Evolutionary conservation across 2,329 filamentous ascomycete species (phyloP), one percentile per base, ranked within the genome.

Genomic region (Gnomoniopsis smithogilvyi): DNA sequence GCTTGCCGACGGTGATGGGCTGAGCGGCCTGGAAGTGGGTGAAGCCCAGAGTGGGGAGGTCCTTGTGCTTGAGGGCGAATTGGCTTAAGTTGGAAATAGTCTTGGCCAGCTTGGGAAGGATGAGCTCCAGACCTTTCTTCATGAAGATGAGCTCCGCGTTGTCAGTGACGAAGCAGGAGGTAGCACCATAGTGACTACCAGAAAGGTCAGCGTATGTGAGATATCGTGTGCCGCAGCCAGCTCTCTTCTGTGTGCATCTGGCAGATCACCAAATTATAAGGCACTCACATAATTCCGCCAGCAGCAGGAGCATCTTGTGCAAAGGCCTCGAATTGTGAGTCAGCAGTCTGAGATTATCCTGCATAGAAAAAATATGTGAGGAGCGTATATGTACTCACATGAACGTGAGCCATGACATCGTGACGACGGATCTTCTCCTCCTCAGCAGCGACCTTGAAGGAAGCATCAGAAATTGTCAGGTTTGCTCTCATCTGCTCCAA

Each of bases 101-200:
- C 66, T 86, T 91, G 54, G 91, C 91, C 7, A 96, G 75, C 74
- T 93, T 96, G 38, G 85, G 85, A 10, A 90, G 77, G 3, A 96
- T 72, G n/a, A 96, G 75, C 65, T 94, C 85, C 58, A 96, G 76
- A 6, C 85, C 92, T 61, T 92, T 84, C 24, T 86, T 78, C 67
- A 92, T 82, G 67, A 96, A 84, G 64, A 96, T 91, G 38, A 94
- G 76, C 66, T 94, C 91, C 2, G 87, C 81, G 64, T 92, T 92
- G 68, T 92, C 90, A 51, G 89, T 93, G 43, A 86, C 80, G 67
- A 78, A 86, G 72, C 80, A 84, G 59, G 64, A 70, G 2, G 73
- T 74, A 2, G 69, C 69, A 56, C 63, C 55, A 11, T 56, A 50
- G 36, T 61, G 50, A 21, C 38, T 36, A 41, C 3, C 6, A 41